Evolutionary conservation across 2,329 filamentous ascomycete species (phyloP).

Genomic region (Pseudogymnoascus sp.): DNA sequence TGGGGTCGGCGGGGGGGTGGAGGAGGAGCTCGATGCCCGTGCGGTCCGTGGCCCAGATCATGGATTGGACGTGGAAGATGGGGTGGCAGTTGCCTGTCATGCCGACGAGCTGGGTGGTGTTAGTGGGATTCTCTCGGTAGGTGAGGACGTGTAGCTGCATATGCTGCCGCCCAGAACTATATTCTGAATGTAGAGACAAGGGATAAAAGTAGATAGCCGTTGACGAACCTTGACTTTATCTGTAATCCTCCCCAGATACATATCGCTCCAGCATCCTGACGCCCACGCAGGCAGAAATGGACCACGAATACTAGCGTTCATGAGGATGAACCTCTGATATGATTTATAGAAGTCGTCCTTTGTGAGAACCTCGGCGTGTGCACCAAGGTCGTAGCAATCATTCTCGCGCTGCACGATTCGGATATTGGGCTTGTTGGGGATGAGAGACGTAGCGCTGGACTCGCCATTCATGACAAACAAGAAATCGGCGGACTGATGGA

Average conservation of each 20-base stretch:
- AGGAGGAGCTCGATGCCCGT: slow-evolving; percentile 20
- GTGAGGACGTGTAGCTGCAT: neutral
- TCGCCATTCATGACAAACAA: slow-evolving; percentile 25
- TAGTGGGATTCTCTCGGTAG: neutral
- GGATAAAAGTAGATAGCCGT: neutral
- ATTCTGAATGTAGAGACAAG: neutral
- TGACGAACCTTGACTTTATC: slow-evolving; percentile 21
- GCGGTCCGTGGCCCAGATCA: slow-evolving; percentile 25
- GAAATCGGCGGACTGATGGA: slow-evolving; percentile 24
- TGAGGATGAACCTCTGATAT: slow-evolving; percentile 23
- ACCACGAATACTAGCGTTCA: slow-evolving; percentile 25
- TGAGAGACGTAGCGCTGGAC: slow-evolving; percentile 13
- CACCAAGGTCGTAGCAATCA: slow-evolving; percentile 24
- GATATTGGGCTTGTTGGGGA: slow-evolving; percentile 20
- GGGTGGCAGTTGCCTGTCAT: slow-evolving; percentile 24
- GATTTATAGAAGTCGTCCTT: slow-evolving; percentile 21
- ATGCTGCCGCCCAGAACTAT: neutral
- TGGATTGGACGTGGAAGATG: slow-evolving; percentile 23
- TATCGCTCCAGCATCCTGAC: slow-evolving; percentile 23
- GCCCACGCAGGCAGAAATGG: slow-evolving; percentile 24
- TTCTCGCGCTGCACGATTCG: slow-evolving; percentile 19
- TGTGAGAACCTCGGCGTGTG: slow-evolving; percentile 20
- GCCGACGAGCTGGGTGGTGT: slow-evolving; percentile 20
- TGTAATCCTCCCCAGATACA: slow-evolving; percentile 20
- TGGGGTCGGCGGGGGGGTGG: slow-evolving; percentile 16